Evolutionary conservation across 139 green algal species (phyloP).

Genomic region (Auxenochlorella pyrenoidosa): DNA sequence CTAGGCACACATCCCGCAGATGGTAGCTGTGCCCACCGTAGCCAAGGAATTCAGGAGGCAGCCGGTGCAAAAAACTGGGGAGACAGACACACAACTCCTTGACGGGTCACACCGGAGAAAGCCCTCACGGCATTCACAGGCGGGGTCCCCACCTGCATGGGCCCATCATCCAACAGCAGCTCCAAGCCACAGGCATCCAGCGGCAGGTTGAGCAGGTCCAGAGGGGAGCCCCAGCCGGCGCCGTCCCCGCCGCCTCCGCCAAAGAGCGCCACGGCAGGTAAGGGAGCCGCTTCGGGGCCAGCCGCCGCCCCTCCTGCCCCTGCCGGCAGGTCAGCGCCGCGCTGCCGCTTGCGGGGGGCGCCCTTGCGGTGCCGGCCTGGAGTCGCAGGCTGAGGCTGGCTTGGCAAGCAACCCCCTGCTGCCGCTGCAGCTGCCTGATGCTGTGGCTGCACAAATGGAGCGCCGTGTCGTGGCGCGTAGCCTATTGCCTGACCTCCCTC

Average conservation of each 20-base stretch:
- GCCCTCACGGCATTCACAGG: too few species aligned
- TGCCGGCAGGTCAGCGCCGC: not conserved
- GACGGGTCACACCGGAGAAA: too few species aligned
- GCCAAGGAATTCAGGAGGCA: not conserved
- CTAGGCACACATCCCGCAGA: not conserved
- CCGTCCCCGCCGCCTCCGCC: not conserved
- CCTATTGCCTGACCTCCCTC: not conserved
- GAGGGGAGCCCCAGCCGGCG: not conserved
- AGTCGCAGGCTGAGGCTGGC: not conserved
- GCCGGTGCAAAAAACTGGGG: too few species aligned
- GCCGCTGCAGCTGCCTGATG: constrained; percentile 1
- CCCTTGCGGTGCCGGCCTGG: constrained; percentile 20
- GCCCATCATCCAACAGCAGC: constrained; percentile 24
- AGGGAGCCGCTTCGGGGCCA: not conserved
- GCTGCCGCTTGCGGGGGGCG: constrained; percentile 12
- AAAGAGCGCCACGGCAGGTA: not conserved
- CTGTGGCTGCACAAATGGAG: not conserved
- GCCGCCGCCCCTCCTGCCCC: not conserved
- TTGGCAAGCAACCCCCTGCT: not conserved
- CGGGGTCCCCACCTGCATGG: constrained; percentile 33
- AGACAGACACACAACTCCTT: too few species aligned
- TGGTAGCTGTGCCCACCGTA: not conserved
- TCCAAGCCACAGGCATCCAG: constrained; percentile 23
- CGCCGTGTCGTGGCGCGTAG: too few species aligned
- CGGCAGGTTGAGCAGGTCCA: constrained; percentile 6